Evolutionary conservation across 2,329 filamentous ascomycete species (phyloP).

Genomic region (Neopestalotiopsis clavispora): DNA sequence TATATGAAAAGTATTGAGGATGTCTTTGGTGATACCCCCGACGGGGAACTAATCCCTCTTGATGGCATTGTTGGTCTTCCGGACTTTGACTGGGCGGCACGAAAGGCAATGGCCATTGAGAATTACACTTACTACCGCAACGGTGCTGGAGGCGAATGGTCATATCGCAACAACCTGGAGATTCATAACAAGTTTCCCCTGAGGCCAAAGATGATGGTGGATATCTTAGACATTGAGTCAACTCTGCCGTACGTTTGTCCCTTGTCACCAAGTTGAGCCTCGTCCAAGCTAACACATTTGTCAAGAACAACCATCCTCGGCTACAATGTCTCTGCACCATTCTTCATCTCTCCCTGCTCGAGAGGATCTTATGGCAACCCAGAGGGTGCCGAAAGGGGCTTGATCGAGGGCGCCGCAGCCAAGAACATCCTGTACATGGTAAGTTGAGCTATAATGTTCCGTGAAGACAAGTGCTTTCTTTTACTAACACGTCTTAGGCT

Average conservation of each 20-base stretch:
- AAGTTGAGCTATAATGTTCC: conserved; percentile 1
- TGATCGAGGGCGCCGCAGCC: conserved; percentile 52
- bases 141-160: conserved; percentile 60
- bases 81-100: conserved; percentile 59
- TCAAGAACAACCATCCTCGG: conserved; percentile 55
- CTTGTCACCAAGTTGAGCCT: neutral
- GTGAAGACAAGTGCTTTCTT: neutral
- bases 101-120: conserved; percentile 48
- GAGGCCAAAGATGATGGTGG: conserved; percentile 53
- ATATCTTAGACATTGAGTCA: conserved; percentile 49
- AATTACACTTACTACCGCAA: conserved; percentile 63
- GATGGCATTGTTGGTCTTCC: conserved; percentile 52
- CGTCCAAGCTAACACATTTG: conserved; percentile 3
- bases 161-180: conserved; percentile 62
- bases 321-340: conserved; percentile 57
- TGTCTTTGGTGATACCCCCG: conserved; percentile 39
- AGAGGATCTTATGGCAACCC: conserved; percentile 49
- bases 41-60: conserved; percentile 45
- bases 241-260: conserved; percentile 37
- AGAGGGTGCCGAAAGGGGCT: conserved; percentile 50
- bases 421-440: conserved; percentile 56
- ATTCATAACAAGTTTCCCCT: conserved; percentile 54
- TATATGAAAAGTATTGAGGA: conserved; percentile 36
- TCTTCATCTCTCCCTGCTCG: conserved; percentile 58
- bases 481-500: conserved; percentile 27